phyloP scores from a whole-genome alignment of 208 protist genomes.

The Leishmania gerbilli region DNA sequence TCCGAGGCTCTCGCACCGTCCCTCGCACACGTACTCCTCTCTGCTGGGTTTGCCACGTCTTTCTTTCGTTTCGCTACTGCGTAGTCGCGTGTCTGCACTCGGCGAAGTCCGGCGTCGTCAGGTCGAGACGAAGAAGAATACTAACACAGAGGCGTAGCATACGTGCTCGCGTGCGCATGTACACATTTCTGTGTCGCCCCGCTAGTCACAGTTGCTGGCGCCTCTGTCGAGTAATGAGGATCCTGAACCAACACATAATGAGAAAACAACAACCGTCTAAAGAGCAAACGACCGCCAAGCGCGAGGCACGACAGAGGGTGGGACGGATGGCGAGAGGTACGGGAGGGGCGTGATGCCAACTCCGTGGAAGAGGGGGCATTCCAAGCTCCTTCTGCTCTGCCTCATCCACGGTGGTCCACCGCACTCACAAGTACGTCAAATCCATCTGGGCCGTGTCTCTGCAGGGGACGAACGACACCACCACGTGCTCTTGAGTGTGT shows the following conservation, averaged over 20 bases:
- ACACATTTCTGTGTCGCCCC: not conserved
- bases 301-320: not conserved
- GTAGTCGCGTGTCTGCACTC: not conserved
- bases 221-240: not conserved
- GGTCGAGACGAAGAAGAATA: too few relatives aligned
- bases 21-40: not conserved
- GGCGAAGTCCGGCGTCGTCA: not conserved
- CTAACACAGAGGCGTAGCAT: not conserved
- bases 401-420: not conserved
- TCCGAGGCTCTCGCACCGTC: not conserved
- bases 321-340: too few relatives aligned
- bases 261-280: not conserved
- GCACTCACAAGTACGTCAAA: not conserved
- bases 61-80: not conserved
- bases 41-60: not conserved
- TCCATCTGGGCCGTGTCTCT: not conserved
- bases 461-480: not conserved
- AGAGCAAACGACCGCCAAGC: not conserved
- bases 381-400: not conserved
- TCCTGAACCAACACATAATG: not conserved
- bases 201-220: not conserved
- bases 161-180: not conserved
- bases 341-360: not conserved
- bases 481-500: not conserved
- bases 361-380: not conserved